phyloP scores from a whole-genome alignment of 805 yeast species.

The Hanseniaspora nectarophila region DNA sequence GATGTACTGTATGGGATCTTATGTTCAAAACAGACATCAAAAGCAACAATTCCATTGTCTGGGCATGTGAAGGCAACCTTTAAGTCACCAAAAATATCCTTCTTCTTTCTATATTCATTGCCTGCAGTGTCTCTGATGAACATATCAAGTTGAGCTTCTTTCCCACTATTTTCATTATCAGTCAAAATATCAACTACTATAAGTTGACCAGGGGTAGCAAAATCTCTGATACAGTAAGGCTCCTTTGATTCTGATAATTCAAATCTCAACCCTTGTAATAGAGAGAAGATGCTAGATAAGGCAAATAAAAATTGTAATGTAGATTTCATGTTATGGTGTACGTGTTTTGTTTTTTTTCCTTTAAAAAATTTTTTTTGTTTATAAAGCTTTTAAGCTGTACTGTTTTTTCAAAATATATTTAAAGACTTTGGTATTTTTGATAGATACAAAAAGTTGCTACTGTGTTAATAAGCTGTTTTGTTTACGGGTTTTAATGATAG shows the following conservation, averaged over 20 bases:
- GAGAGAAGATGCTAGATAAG: not conserved
- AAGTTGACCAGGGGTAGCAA: slow-evolving; percentile 68
- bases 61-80: slow-evolving; percentile 78
- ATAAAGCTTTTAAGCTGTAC: too few species aligned
- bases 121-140: slow-evolving; percentile 66
- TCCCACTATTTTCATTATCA: slow-evolving; percentile 56
- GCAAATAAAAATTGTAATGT: not conserved
- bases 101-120: slow-evolving; percentile 69
- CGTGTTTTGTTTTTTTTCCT: not conserved
- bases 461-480: not conserved
- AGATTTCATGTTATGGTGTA: not conserved
- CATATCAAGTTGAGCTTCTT: slow-evolving; percentile 72
- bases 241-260: slow-evolving; percentile 41
- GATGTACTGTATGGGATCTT: slow-evolving; percentile 20
- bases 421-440: too few species aligned
- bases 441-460: too few species aligned
- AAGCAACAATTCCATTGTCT: slow-evolving; percentile 49
- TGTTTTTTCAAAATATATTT: too few species aligned
- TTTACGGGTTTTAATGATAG: not conserved
- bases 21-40: slow-evolving; percentile 87
- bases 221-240: slow-evolving; percentile 86
- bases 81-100: slow-evolving; percentile 59
- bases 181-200: slow-evolving; percentile 76
- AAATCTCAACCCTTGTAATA: slow-evolving; percentile 34
- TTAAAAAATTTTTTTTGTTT: not conserved